Percentiles rank a stretch among this genome's conserved stretches.
phyloP scores from a whole-genome alignment of 495 filamentous ascomycete genomes.

The Hypoxylon rickii region DNA sequence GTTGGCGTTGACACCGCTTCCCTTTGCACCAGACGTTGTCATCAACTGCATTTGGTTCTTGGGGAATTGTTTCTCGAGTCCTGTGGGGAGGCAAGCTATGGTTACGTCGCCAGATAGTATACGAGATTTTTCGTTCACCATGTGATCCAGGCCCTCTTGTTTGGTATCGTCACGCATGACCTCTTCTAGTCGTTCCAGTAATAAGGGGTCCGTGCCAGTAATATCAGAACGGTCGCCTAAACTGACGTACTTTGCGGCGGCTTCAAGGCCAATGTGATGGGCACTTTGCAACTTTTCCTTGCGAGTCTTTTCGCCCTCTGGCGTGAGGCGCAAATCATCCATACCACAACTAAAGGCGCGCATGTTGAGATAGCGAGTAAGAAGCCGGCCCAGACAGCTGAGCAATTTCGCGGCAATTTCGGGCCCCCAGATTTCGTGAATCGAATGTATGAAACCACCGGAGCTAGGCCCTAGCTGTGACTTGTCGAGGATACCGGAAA shows the following conservation, averaged over 20 bases:
- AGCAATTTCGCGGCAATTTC: slow-evolving; percentile 81
- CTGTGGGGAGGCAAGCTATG: slow-evolving; percentile 73
- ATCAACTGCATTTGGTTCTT: slow-evolving; percentile 99
- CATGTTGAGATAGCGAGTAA: slow-evolving; percentile 91
- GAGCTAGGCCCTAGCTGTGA: slow-evolving; percentile 86
- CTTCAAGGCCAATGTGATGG: slow-evolving; percentile 74
- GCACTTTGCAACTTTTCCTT: slow-evolving; percentile 71
- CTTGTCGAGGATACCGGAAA: slow-evolving; percentile 94
- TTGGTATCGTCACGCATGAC: slow-evolving; percentile 90
- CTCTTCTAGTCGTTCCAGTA: slow-evolving; percentile 79
- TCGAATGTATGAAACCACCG: slow-evolving; percentile 86
- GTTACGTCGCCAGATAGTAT: slow-evolving; percentile 81
- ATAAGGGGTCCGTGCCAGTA: slow-evolving; percentile 66
- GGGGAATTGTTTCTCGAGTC: slow-evolving; percentile 89
- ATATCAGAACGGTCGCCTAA: slow-evolving; percentile 64
- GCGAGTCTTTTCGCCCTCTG: slow-evolving; percentile 73
- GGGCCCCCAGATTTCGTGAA: slow-evolving; percentile 94
- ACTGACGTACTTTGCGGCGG: slow-evolving; percentile 91
- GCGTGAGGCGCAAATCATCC: slow-evolving; percentile 89
- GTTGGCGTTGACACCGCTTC: slow-evolving; percentile 89
- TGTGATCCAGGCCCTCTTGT: slow-evolving; percentile 81
- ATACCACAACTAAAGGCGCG: slow-evolving; percentile 96
- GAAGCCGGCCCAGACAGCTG: slow-evolving; percentile 83
- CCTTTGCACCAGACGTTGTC: slow-evolving; percentile 97
- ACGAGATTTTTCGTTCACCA: slow-evolving; percentile 74